Percentiles rank a stretch among this genome's conserved stretches.
These are phyloP conservation scores for Plasmodium knowlesi DNA, from an alignment of 169 alveolate genomes.

Conservation along the genomic window DNA sequence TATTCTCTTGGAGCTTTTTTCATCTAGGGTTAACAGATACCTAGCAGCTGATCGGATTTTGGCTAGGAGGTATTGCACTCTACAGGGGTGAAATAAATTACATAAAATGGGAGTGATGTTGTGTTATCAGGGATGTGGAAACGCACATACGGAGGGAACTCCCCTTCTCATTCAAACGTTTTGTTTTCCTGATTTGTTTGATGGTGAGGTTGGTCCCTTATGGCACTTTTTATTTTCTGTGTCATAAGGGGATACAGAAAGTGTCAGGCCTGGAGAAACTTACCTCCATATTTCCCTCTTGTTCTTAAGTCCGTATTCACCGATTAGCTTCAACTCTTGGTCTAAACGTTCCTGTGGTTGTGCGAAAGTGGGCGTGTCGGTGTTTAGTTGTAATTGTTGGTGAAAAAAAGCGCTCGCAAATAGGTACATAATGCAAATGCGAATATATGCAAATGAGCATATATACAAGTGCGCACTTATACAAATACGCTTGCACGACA, in stretches of 20 bases:
- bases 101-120: not conserved
- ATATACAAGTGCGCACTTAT: not conserved
- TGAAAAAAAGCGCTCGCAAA: not conserved
- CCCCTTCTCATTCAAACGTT: not conserved
- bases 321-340: slow-evolving; percentile 96
- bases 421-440: not conserved
- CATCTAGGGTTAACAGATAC: slow-evolving; percentile 97
- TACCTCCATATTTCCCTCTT: slow-evolving; percentile 98
- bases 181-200: not conserved
- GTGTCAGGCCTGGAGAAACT: not conserved
- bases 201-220: not conserved
- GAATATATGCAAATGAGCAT: not conserved
- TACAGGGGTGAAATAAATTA: not conserved
- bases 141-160: not conserved
- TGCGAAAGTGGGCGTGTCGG: not conserved
- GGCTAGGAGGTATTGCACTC: slow-evolving; percentile 98
- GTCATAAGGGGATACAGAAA: not conserved
- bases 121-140: not conserved
- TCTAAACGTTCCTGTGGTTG: slow-evolving; percentile 92
- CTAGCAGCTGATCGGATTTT: slow-evolving; percentile 99
- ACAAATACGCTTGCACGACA: not conserved
- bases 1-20: slow-evolving; percentile 94
- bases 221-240: not conserved
- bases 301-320: slow-evolving; percentile 99
- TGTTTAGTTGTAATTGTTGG: not conserved